Conservation (phyloP, 2,329 filamentous ascomycete species). For the Fusarium miscanthi region DNA sequence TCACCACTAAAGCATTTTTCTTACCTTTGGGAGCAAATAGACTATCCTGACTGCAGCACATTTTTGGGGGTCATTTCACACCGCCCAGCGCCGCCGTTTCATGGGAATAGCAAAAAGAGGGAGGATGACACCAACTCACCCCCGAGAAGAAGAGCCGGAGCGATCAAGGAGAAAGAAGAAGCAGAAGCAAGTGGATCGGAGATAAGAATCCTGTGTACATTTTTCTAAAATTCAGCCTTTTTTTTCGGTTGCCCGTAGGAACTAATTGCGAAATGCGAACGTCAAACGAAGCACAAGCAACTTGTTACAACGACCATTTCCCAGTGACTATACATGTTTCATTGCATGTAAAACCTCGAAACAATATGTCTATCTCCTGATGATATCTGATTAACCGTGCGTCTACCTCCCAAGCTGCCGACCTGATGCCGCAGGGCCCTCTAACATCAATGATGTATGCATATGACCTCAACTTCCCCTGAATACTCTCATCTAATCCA, state of each 20-base stretch:
- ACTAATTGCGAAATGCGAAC: constrained; percentile 48
- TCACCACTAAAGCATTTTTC: constrained; percentile 60
- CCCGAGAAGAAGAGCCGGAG: constrained; percentile 14
- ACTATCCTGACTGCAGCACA: constrained; percentile 15
- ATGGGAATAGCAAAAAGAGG: constrained; percentile 33
- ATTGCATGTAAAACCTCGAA: not conserved
- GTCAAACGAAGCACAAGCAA: constrained; percentile 44
- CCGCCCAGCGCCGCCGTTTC: constrained; percentile 19
- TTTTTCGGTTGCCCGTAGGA: constrained; percentile 46
- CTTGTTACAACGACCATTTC: constrained; percentile 3
- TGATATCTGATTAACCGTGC: not conserved
- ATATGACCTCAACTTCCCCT: not conserved
- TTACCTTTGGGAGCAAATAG: constrained; percentile 10
- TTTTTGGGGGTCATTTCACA: constrained; percentile 13
- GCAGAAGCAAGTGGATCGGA: constrained; percentile 40
- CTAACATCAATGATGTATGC: constrained; percentile 5
- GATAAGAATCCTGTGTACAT: constrained; percentile 53
- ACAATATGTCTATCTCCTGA: not conserved
- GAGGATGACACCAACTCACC: constrained; percentile 21
- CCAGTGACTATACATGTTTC: not conserved
- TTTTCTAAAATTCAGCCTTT: constrained; percentile 50
- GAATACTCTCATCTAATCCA: not conserved
- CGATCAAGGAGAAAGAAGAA: constrained; percentile 1
- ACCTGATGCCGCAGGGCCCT: not conserved
- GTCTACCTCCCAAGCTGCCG: not conserved